These are phyloP conservation scores for Tricholoma bakamatsutake DNA, from an alignment of 768 basidiomycete species.

Conservation along the genomic window DNA sequence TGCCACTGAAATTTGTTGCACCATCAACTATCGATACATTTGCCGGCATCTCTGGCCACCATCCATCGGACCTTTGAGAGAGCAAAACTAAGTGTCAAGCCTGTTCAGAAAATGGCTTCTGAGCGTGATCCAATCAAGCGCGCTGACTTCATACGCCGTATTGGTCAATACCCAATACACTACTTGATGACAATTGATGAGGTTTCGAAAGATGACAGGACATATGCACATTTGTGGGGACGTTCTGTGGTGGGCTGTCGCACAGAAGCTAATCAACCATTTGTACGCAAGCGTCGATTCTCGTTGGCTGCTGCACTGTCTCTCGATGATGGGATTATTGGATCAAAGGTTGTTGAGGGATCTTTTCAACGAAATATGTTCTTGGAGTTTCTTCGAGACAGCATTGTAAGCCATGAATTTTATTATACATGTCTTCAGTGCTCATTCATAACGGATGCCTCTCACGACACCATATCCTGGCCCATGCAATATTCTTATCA, in stretches of 20 bases:
- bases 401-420: neutral
- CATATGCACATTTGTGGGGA: neutral
- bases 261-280: neutral
- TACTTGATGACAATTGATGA: neutral
- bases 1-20: no score
- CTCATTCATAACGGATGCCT: neutral
- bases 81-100: neutral
- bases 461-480: conserved; percentile 8
- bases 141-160: neutral
- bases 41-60: neutral
- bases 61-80: neutral
- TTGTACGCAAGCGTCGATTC: neutral
- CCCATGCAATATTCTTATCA: no score
- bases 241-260: neutral
- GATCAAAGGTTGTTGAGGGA: neutral
- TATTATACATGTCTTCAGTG: neutral
- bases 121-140: neutral
- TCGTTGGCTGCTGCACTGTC: neutral
- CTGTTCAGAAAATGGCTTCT: neutral
- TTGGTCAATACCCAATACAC: neutral
- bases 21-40: neutral
- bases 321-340: neutral
- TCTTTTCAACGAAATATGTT: neutral
- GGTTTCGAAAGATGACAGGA: neutral
- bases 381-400: neutral